Conservation (phyloP, 179 eudicot species). For the Silene noctiflora region DNA sequence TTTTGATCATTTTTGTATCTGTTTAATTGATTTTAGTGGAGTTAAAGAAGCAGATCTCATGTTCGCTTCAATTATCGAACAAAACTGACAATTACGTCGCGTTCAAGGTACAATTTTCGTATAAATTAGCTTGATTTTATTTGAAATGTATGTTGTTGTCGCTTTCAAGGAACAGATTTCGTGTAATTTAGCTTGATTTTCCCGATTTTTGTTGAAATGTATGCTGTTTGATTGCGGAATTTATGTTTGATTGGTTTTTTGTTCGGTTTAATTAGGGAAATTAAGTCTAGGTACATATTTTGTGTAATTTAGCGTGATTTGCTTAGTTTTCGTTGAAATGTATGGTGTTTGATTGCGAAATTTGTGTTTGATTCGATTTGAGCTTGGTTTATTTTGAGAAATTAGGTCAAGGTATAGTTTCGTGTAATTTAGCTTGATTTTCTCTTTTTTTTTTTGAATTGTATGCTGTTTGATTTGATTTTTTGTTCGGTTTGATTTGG, state of each 20-base stretch:
- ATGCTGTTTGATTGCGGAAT: background rate
- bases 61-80: constrained; percentile 50
- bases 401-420: background rate
- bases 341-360: background rate
- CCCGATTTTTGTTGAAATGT: background rate
- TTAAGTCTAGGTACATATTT: background rate
- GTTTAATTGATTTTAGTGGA: constrained; percentile 43
- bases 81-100: constrained; percentile 63
- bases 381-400: background rate
- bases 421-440: background rate
- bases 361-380: background rate
- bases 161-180: background rate
- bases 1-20: background rate
- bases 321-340: background rate
- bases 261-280: background rate
- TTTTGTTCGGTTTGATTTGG: background rate
- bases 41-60: constrained; percentile 71
- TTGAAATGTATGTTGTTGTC: too few relatives aligned
- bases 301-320: background rate
- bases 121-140: background rate
- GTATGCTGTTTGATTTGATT: background rate
- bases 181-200: background rate
- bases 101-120: constrained; percentile 48
- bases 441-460: background rate
- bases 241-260: background rate